Conservation (phyloP, 306 rosid species). For the Fragaria ananassa region DNA sequence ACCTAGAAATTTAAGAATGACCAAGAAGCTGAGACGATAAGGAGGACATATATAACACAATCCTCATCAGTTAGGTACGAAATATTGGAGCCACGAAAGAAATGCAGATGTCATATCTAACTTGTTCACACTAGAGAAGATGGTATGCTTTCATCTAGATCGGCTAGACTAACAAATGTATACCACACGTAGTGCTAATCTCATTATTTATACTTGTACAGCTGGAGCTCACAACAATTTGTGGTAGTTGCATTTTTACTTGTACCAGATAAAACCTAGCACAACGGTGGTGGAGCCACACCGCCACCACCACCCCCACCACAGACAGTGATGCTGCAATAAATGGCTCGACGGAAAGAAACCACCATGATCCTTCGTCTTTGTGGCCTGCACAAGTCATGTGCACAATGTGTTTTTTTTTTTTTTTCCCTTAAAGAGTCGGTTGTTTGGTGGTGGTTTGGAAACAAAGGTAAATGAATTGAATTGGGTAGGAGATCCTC, state of each 20-base stretch:
- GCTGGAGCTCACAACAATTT: slow-evolving; percentile 33
- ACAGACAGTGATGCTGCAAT: neutral
- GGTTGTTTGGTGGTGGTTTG: slow-evolving; percentile 20
- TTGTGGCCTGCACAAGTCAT: neutral
- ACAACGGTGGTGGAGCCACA: slow-evolving; percentile 25
- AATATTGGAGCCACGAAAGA: slow-evolving; percentile 1
- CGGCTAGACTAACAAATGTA: neutral
- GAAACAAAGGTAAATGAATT: neutral
- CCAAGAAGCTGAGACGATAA: slow-evolving; percentile 1
- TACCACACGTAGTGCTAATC: slow-evolving; percentile 13
- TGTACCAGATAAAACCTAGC: neutral
- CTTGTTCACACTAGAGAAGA: neutral
- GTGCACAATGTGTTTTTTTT: neutral
- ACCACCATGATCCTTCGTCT: neutral
- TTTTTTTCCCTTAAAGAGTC: neutral
- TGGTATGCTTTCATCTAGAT: neutral
- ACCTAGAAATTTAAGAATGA: neutral
- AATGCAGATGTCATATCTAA: neutral
- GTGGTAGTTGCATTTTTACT: slow-evolving; percentile 12
- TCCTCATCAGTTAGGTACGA: neutral
- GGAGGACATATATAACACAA: neutral
- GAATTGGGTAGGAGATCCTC: neutral
- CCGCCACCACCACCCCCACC: neutral
- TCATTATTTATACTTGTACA: neutral
- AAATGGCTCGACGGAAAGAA: neutral